Percentiles rank a stretch among this genome's conserved stretches.
phyloP scores from a whole-genome alignment of 768 basidiomycete genomes.

The Leccinum rimulosum region DNA sequence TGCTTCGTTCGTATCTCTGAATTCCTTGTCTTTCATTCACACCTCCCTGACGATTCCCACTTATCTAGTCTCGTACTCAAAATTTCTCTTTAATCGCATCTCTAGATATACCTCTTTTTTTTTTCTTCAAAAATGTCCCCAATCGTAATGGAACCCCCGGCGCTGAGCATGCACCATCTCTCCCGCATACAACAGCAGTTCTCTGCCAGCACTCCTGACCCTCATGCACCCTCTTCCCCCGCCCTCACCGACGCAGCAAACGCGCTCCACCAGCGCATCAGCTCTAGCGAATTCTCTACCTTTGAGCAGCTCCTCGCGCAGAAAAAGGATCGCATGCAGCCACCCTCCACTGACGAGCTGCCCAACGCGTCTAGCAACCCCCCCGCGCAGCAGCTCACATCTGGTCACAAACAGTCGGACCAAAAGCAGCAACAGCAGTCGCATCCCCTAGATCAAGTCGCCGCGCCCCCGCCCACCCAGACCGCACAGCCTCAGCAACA shows the following conservation, averaged over 20 bases:
- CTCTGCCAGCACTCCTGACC: conserved; percentile 33
- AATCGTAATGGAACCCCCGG: conserved; percentile 55
- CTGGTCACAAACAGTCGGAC: conserved; percentile 9
- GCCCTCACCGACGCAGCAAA: conserved; percentile 22
- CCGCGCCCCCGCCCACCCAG: conserved; percentile 25
- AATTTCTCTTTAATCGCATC: conserved; percentile 32
- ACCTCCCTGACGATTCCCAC: conserved; percentile 9
- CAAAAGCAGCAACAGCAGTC: conserved; percentile 17
- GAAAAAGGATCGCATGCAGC: conserved; percentile 31
- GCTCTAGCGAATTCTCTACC: conserved; percentile 27
- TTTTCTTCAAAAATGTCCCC: conserved; percentile 45
- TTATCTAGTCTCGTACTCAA: conserved; percentile 23
- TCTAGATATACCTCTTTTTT: conserved; percentile 24
- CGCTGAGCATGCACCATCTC: conserved; percentile 51
- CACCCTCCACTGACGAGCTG: conserved; percentile 17
- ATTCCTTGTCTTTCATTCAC: neutral
- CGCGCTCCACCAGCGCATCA: conserved; percentile 30
- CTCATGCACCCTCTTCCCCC: conserved; percentile 24
- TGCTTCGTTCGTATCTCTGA: neutral
- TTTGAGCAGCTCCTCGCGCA: conserved; percentile 32
- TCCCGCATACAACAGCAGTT: conserved; percentile 50
- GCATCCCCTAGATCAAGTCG: conserved; percentile 25
- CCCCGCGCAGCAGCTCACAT: conserved; percentile 17
- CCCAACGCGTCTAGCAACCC: conserved; percentile 4
- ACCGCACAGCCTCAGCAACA: conserved; percentile 21